Evolutionary conservation across 2,329 filamentous ascomycete species (phyloP).

Genomic region (Pseudogymnoascus sp.): DNA sequence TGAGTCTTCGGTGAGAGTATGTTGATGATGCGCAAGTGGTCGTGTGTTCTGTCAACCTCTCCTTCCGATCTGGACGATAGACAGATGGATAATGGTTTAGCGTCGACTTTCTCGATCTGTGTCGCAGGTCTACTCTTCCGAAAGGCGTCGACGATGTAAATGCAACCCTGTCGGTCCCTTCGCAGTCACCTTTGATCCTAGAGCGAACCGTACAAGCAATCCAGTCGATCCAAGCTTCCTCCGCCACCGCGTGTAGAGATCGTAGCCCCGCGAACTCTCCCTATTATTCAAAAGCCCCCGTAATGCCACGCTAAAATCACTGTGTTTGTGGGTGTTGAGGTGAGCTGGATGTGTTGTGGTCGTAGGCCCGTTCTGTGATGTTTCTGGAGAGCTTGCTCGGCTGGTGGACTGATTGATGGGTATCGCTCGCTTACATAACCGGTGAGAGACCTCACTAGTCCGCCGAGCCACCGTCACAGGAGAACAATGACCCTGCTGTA

Average conservation of each 20-base stretch:
- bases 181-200: neutral
- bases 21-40: neutral
- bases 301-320: constrained; percentile 5
- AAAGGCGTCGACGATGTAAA: neutral
- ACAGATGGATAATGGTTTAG: neutral
- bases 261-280: neutral
- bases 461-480: neutral
- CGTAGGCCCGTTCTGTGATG: constrained; percentile 7
- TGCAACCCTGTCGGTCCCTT: neutral
- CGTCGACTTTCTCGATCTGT: neutral
- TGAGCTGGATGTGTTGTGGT: neutral
- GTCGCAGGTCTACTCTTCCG: neutral
- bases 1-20: constrained; percentile 11
- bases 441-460: neutral
- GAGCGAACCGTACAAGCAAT: constrained; percentile 2
- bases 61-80: neutral
- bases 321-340: neutral
- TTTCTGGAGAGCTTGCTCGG: constrained; percentile 9
- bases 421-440: constrained; percentile 6
- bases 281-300: neutral
- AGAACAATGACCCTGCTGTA: neutral
- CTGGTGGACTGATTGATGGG: constrained; percentile 8
- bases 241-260: constrained; percentile 4
- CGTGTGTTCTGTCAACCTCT: neutral
- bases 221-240: neutral